Evolutionary conservation across 306 rosid species (phyloP), one percentile per base, ranked within the genome.

Genomic region (Castanea mollissima): DNA sequence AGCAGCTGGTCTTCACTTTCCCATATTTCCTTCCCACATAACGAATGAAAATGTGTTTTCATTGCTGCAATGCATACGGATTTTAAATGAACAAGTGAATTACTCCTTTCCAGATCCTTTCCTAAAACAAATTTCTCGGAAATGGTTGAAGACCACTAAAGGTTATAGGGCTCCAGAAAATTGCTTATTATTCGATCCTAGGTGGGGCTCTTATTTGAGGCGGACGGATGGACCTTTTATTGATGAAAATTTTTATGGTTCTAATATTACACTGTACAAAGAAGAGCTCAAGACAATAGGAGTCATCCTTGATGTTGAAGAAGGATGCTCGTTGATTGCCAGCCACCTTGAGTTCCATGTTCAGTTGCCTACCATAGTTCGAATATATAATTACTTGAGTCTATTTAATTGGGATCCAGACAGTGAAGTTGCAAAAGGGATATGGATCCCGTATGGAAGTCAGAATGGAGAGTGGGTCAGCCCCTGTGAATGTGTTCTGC

Each of bases 141-240:
- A 75, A 27, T 93, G 98, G 97, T 74, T 93, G 79, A 91, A 85
- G 92, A 90, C 98, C 2, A 63, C 78, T 78, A 78, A 56, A 68
- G 97, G 90, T 62, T 89, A 88, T 74, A 69, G 64, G 73, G 21
- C 89, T 71, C 97, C 98, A 4, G 35, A 71, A 20, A 56, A 86
- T 79, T 85, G 92, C 74, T 81, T 87, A 76, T 73, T 91, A 78
- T 91, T 87, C 74, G 79, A 76, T 83, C 76, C 85, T 15, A 63
- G 63, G 74, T 89, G 91, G 91, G 76, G 25, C n/a, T 21, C 3
- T 20, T 32, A 76, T 73, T 62, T 92, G 80, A 74, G 79, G 81
- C 82, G 56, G 51, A 85, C 73, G 19, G 93, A 91, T 73, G 98
- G 92, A 13, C 97, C 94, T 19, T 93, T 93, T 74, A 73, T 93